Base-by-base conservation (phyloP, 345 rosid species). In the Bruguiera gymnorhiza region DNA sequence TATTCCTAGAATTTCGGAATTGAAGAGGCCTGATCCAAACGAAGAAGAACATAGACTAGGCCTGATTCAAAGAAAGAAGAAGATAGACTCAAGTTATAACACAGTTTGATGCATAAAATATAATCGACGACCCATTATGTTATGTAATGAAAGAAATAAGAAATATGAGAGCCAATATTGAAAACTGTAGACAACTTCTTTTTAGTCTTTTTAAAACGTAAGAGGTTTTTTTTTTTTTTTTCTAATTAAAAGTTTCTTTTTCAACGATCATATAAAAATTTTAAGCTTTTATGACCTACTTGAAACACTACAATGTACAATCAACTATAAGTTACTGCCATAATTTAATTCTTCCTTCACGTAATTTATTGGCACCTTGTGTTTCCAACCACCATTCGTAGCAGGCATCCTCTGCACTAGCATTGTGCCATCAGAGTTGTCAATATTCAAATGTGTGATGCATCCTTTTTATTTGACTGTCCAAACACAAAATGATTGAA, bases 401-500 rank as follows among this genome's bases (percentile, higher is more conserved):
- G 96, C 99, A 52, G 76, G 80, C 70, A 77, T 87, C 71, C 92
- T 92, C 60, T 88, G 92, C 71, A 82, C 88, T 50, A 97, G 99
- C 58, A 89, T 95, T 70, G 92, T 86, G 60, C 86, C 97, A 61
- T 89, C 89, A 64, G 99, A 95, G 83, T 92, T 97, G 20, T 87
- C 97, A 66, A 84, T 95, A 81, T 95, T 95, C 75, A 92, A 88
- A 81, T 91, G 97, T 82, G 91, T 91, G 27, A 73, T 89, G 51
- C 86, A 84, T 87, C 99, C 99, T 57, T 80, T 92, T 82, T 91
- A 89, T 56, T 85, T 95, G 78, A 82, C 97, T 63, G 92, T 95
- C 72, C 86, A 92, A 59, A 87, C 91, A 34, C 89, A 86, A 67
- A 84, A 73, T 58, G 97, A 90, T 76, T 96, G 91, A 75, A 83